Evolutionary conservation across 352 stramenopile genomes (phyloP).

Genomic region (Globisporangium sylvaticum): DNA sequence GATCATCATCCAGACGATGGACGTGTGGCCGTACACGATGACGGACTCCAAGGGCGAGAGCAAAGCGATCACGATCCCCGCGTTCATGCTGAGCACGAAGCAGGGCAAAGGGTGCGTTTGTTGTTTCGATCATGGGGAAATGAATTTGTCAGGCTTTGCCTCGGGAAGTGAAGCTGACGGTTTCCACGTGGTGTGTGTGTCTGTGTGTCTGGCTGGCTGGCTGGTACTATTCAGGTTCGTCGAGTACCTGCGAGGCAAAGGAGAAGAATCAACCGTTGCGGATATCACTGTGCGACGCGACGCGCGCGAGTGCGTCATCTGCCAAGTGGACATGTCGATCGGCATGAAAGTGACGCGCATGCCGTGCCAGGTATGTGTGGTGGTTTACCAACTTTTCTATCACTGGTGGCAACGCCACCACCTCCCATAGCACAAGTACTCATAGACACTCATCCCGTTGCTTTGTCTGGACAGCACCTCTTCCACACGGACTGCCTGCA

Average conservation of each 20-base stretch:
- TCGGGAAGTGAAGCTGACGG: neutral
- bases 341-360: constrained; percentile 66
- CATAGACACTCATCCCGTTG: neutral
- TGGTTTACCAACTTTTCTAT: neutral
- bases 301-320: constrained; percentile 77
- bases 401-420: constrained; percentile 4
- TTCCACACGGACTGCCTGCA: constrained; percentile 78
- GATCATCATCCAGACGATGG: constrained; percentile 66
- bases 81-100: constrained; percentile 78
- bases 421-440: neutral
- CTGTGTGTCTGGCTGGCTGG: no score
- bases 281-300: constrained; percentile 64
- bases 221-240: constrained; percentile 43
- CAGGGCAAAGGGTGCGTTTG: constrained; percentile 50
- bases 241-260: constrained; percentile 42
- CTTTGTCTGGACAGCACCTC: constrained; percentile 47
- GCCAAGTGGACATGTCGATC: constrained; percentile 72
- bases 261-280: constrained; percentile 20
- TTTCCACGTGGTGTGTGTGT: no score
- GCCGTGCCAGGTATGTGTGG: constrained; percentile 51
- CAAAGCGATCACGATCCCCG: constrained; percentile 48
- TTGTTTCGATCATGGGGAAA: neutral
- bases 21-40: constrained; percentile 85
- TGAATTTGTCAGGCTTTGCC: neutral
- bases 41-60: constrained; percentile 74